Evolutionary conservation across 1,139 yeast genomes (phyloP), one percentile per base, ranked within the genome.

Genomic region (Ashbya aceris): DNA sequence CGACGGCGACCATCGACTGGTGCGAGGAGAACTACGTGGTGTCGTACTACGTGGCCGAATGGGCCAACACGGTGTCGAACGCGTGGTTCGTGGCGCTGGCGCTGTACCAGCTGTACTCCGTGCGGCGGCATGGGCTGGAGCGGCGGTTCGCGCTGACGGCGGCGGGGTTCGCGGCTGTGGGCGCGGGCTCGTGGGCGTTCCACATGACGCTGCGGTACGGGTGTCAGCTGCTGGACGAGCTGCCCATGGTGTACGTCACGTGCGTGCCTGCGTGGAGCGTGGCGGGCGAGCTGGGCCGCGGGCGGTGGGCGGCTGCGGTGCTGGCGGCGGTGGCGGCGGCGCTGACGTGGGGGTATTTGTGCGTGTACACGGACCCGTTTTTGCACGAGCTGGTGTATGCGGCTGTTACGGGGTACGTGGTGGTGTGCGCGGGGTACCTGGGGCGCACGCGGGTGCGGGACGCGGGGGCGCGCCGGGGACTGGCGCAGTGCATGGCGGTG

Each of bases 241-340:
- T 91, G 56, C 98, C 98, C 34, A 91, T 91, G 98, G 85, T 91
- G 48, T 91, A 91, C 64, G 96, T 96, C 30, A 91, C 97, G 1
- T 87, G 96, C 53, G 80, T 91, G 27, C 97, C 97, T 0, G 81
- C 85, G 50, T 93, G 96, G 86, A 23, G 17, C 27, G 29, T 34
- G 37, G 11, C 12, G 11, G 12, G 27, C 11, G 13, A 13, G 17
- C 17, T 20, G 20, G n/a, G n/a, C 7, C 27, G 27, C 40, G 42
- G 51, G 50, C 55, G 55, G 38, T 23, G 49, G 32, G 30, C 42
- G 13, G 76, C 83, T n/a, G 84, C 75, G 1, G 41, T 66, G 8
- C 66, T 74, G 12, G 78, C 89, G 1, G 58, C 73, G 28, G 70
- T 73, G 2, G 83, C 86, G 1, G 69, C 69, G 39, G 40, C 68